phyloP scores from a whole-genome alignment of 805 yeast genomes.

The Suhomyces emberorum region DNA sequence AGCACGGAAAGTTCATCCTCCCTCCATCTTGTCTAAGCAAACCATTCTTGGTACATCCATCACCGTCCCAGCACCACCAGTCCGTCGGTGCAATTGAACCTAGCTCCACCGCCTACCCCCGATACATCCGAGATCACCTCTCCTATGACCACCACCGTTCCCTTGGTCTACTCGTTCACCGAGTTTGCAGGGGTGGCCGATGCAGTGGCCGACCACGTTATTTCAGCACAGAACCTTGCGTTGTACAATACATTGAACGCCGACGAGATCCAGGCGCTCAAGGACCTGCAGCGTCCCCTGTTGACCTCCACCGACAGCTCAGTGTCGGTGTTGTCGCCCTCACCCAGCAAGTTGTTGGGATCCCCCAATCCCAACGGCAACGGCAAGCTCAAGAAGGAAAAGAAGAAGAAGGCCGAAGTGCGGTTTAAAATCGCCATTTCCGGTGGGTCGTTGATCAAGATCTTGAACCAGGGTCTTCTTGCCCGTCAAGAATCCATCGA shows the following conservation, averaged over 20 bases:
- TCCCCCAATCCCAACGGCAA: conserved; percentile 9
- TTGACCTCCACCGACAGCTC: conserved; percentile 16
- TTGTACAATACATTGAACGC: conserved; percentile 44
- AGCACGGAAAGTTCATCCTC: too few species aligned
- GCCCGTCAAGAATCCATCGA: conserved; percentile 66
- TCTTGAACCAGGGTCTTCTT: conserved; percentile 80
- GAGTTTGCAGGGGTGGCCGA: conserved; percentile 89
- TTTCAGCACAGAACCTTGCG: conserved; percentile 79
- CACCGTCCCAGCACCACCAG: not conserved
- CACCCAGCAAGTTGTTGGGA: not conserved
- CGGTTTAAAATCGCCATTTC: conserved; percentile 87
- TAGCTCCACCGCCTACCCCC: not conserved
- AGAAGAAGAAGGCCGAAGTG: conserved; percentile 55
- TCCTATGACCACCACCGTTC: conserved; percentile 89
- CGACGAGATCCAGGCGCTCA: conserved; percentile 28
- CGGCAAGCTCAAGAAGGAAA: conserved; percentile 23
- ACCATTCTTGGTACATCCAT: not conserved
- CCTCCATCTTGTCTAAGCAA: too few species aligned
- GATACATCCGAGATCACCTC: not conserved
- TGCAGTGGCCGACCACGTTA: conserved; percentile 94
- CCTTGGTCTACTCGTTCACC: conserved; percentile 88
- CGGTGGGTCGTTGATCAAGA: conserved; percentile 90
- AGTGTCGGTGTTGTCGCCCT: conserved; percentile 6
- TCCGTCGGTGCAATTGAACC: too few species aligned
- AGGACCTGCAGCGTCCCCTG: conserved; percentile 20